Conservation (phyloP, 495 filamentous ascomycete genomes). For the Xylaria venustula region DNA sequence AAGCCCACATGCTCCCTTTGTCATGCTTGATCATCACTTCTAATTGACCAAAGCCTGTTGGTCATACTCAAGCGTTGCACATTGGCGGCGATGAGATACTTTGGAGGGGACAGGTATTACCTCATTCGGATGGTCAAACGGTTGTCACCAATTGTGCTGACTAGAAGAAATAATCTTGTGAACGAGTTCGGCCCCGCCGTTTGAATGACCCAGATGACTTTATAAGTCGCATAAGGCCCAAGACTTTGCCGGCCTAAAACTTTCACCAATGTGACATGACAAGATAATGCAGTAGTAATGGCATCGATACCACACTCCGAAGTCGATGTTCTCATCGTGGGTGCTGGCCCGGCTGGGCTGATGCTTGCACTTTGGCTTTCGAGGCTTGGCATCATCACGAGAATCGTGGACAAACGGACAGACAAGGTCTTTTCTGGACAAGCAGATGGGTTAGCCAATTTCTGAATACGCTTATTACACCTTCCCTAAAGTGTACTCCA, state of each 20-base stretch:
- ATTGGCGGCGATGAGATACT: background rate
- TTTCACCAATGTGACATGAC: background rate
- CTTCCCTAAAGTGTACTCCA: slow-evolving; percentile 9
- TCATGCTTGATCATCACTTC: slow-evolving; percentile 13
- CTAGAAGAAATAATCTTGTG: too few relatives aligned
- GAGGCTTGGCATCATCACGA: slow-evolving; percentile 53
- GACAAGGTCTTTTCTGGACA: slow-evolving; percentile 57
- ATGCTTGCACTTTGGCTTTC: slow-evolving; percentile 64
- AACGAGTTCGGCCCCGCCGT: background rate
- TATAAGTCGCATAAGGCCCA: background rate
- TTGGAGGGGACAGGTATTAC: background rate
- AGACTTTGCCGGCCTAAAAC: background rate
- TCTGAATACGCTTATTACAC: slow-evolving; percentile 20
- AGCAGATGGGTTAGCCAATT: slow-evolving; percentile 54
- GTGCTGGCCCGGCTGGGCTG: slow-evolving; percentile 61
- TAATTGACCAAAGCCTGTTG: slow-evolving; percentile 1
- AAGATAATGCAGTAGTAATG: background rate
- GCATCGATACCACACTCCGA: slow-evolving; percentile 5
- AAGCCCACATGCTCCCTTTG: slow-evolving; percentile 3
- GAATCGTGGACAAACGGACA: slow-evolving; percentile 61
- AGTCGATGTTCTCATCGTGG: slow-evolving; percentile 59
- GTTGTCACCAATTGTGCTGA: background rate
- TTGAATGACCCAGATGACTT: background rate
- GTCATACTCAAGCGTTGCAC: slow-evolving; percentile 2
- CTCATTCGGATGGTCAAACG: background rate